Conservation (phyloP, 495 filamentous ascomycete genomes). For the Daldinia decipiens region DNA sequence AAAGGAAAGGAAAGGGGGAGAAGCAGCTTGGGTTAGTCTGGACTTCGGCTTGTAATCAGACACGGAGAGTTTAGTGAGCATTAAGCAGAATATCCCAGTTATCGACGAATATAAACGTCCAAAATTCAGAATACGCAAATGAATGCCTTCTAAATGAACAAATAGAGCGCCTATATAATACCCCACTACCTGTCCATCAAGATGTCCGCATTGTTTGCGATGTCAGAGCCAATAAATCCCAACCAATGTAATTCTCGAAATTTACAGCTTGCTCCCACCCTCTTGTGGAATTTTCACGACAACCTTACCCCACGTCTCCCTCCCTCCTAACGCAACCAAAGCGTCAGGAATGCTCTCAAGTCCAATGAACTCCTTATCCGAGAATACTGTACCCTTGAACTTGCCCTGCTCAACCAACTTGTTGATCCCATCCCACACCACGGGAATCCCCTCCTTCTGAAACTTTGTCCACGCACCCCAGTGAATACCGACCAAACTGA, state of each 20-base stretch:
- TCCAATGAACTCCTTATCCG: slow-evolving; percentile 82
- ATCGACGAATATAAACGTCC: neutral
- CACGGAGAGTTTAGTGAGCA: neutral
- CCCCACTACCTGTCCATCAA: neutral
- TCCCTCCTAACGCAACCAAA: slow-evolving; percentile 75
- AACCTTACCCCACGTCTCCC: slow-evolving; percentile 96
- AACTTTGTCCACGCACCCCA: slow-evolving; percentile 85
- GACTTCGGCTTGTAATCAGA: neutral
- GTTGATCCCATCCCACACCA: slow-evolving; percentile 85
- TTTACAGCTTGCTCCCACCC: slow-evolving; percentile 62
- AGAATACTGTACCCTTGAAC: slow-evolving; percentile 83
- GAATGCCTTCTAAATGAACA: neutral
- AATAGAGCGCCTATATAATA: neutral
- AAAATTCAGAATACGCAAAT: neutral
- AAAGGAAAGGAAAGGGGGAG: slow-evolving; percentile 7
- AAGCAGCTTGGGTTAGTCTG: neutral
- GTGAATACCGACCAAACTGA: slow-evolving; percentile 86
- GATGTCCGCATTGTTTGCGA: neutral
- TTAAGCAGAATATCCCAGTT: neutral
- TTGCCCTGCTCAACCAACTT: slow-evolving; percentile 79
- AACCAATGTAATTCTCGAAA: neutral
- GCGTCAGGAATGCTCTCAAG: slow-evolving; percentile 82
- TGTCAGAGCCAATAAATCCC: neutral
- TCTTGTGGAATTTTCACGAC: slow-evolving; percentile 87
- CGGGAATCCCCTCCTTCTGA: slow-evolving; percentile 74